phyloP scores from a whole-genome alignment of 2,329 filamentous ascomycete genomes.

The Neurospora sp. region DNA sequence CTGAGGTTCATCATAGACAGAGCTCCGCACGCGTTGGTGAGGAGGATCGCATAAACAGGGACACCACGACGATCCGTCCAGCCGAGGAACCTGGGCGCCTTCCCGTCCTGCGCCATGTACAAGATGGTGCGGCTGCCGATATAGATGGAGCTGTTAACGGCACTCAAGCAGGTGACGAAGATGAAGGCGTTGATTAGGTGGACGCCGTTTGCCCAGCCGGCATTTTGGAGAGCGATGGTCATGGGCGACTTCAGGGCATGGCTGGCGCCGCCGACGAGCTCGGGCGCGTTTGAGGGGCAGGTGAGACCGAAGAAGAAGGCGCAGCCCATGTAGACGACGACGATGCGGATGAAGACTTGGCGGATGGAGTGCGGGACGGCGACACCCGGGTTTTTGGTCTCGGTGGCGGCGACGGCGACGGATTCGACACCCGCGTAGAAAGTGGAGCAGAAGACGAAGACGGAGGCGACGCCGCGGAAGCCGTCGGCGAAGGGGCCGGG shows the following conservation, averaged over 20 bases:
- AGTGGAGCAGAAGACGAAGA: slow-evolving; percentile 60
- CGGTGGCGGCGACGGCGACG: slow-evolving; percentile 53
- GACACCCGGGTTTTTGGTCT: slow-evolving; percentile 47
- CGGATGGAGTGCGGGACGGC: slow-evolving; percentile 50
- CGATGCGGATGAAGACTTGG: slow-evolving; percentile 51
- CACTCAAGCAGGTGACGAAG: slow-evolving; percentile 61
- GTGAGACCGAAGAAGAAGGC: slow-evolving; percentile 69
- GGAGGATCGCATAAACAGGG: slow-evolving; percentile 50
- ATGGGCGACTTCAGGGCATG: slow-evolving; percentile 62
- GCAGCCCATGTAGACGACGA: slow-evolving; percentile 57
- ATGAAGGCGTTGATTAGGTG: slow-evolving; percentile 74
- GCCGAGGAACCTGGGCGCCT: slow-evolving; percentile 60
- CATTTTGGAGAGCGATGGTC: slow-evolving; percentile 64
- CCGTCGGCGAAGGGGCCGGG: slow-evolving; percentile 64
- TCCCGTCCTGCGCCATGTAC: slow-evolving; percentile 65
- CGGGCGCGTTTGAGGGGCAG: slow-evolving; percentile 57
- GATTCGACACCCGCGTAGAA: slow-evolving; percentile 60
- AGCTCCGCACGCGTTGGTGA: slow-evolving; percentile 62
- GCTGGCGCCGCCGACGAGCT: slow-evolving; percentile 50
- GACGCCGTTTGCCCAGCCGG: slow-evolving; percentile 62
- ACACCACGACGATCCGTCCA: slow-evolving; percentile 57
- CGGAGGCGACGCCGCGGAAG: slow-evolving; percentile 54
- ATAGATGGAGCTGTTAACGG: slow-evolving; percentile 68
- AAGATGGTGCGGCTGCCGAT: slow-evolving; percentile 66
- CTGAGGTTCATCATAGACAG: slow-evolving; percentile 68